Percentiles rank a stretch among this genome's conserved stretches.
Evolutionary conservation across 2,329 filamentous ascomycete species (phyloP).

Genomic region (Coniochaeta sp.): DNA sequence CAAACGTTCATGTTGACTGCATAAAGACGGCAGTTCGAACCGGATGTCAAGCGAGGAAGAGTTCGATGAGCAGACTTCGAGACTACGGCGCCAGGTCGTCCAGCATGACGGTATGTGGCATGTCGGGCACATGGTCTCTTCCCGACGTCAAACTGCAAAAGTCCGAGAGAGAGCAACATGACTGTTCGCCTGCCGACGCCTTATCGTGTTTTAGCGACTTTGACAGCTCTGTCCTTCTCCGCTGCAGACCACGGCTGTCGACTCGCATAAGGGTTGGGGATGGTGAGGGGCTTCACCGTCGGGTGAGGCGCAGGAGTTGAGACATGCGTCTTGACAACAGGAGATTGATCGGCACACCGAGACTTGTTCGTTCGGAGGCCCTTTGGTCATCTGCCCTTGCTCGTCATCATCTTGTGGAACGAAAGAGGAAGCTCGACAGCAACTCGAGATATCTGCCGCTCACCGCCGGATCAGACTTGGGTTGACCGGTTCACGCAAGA

Average conservation of each 20-base stretch:
- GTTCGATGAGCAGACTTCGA: too few species aligned
- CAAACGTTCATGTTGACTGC: too few species aligned
- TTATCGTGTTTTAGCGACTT: background rate
- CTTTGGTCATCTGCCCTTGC: background rate
- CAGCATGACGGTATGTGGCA: too few species aligned
- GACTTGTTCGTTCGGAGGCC: background rate
- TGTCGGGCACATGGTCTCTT: background rate
- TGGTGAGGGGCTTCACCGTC: background rate
- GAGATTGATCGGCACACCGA: background rate
- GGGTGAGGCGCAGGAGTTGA: background rate
- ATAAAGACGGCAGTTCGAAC: too few species aligned
- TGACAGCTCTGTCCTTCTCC: background rate
- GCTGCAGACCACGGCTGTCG: background rate
- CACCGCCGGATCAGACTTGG: background rate
- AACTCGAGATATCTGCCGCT: background rate
- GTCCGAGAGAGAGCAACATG: background rate
- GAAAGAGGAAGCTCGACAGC: background rate
- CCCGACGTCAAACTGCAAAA: background rate
- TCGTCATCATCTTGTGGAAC: background rate
- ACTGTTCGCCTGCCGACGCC: background rate
- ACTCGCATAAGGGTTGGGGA: background rate
- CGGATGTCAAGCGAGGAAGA: too few species aligned
- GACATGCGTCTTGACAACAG: slow-evolving; percentile 1
- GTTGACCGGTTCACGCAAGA: background rate
- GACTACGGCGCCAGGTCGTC: too few species aligned